Evolutionary conservation across 495 filamentous ascomycete species (phyloP).

Genomic region (Hypoxylon cercidicola): DNA sequence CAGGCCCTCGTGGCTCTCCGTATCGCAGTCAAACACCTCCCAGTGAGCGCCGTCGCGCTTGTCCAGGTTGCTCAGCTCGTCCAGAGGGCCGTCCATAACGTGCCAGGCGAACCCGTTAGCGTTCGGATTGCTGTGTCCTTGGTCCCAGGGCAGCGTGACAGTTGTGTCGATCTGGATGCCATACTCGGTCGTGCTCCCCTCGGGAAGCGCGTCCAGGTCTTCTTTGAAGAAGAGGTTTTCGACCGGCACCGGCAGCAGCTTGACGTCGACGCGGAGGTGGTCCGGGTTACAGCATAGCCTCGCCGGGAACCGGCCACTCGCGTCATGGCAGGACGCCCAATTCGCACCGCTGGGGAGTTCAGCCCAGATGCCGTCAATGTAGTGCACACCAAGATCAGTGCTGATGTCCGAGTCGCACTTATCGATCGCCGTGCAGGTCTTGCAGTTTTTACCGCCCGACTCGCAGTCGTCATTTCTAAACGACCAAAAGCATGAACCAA

Average conservation of each 20-base stretch:
- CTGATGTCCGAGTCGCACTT: neutral
- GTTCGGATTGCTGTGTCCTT: neutral
- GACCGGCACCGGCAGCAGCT: slow-evolving; percentile 43
- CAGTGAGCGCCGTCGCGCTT: too few species aligned
- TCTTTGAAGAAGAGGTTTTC: slow-evolving; percentile 45
- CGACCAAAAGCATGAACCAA: neutral
- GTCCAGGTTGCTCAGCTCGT: neutral
- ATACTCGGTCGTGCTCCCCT: neutral
- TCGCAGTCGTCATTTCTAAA: neutral
- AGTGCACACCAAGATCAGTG: neutral
- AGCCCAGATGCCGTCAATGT: neutral
- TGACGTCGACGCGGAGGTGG: slow-evolving; percentile 40
- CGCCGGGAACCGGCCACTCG: neutral
- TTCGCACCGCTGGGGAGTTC: neutral
- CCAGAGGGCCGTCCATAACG: neutral
- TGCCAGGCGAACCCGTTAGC: slow-evolving; percentile 1
- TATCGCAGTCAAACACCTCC: too few species aligned
- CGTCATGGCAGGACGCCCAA: neutral
- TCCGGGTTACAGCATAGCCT: neutral
- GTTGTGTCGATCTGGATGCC: neutral
- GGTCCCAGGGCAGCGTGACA: neutral
- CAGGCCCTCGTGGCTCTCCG: too few species aligned
- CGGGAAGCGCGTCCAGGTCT: slow-evolving; percentile 27
- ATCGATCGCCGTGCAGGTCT: neutral
- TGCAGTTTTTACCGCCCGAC: neutral